Conservation (phyloP, 768 basidiomycete genomes). For the Hemileccinum rubropunctum region DNA sequence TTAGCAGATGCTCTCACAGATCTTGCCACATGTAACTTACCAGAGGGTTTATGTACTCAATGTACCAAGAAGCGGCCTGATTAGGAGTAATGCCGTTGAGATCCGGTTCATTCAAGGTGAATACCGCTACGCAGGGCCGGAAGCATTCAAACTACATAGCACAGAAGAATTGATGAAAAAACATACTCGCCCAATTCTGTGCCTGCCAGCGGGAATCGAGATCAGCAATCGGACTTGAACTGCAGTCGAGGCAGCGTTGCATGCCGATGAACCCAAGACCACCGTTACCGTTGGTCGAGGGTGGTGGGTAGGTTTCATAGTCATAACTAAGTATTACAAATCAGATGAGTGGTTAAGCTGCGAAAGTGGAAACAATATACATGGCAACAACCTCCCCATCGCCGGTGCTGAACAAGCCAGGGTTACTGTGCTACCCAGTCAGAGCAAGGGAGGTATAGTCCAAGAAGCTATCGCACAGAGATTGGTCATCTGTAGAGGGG, state of each 20-base stretch:
- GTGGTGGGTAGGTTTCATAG: conserved; percentile 35
- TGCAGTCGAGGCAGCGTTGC: conserved; percentile 38
- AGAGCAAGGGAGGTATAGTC: neutral
- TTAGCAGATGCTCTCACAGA: neutral
- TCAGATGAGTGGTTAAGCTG: neutral
- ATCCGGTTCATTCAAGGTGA: conserved; percentile 39
- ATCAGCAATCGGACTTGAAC: conserved; percentile 33
- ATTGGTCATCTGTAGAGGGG: conserved; percentile 20
- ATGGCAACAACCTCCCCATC: conserved; percentile 34
- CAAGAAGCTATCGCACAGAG: conserved; percentile 26
- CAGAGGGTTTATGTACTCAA: conserved; percentile 34
- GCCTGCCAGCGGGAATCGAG: conserved; percentile 32
- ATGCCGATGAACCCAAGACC: conserved; percentile 39
- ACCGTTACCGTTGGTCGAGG: conserved; percentile 35
- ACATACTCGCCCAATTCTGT: conserved; percentile 33
- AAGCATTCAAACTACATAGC: neutral
- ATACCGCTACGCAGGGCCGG: conserved; percentile 23
- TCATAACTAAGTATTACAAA: conserved; percentile 29
- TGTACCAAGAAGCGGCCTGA: conserved; percentile 37
- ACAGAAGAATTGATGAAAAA: neutral
- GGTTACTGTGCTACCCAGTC: conserved; percentile 19
- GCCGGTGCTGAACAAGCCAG: conserved; percentile 33
- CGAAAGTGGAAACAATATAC: conserved; percentile 13
- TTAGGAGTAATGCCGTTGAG: conserved; percentile 27
- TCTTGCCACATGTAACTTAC: conserved; percentile 17